Conservation (phyloP, 2,329 filamentous ascomycete genomes). For the Xylaria polymorpha region DNA sequence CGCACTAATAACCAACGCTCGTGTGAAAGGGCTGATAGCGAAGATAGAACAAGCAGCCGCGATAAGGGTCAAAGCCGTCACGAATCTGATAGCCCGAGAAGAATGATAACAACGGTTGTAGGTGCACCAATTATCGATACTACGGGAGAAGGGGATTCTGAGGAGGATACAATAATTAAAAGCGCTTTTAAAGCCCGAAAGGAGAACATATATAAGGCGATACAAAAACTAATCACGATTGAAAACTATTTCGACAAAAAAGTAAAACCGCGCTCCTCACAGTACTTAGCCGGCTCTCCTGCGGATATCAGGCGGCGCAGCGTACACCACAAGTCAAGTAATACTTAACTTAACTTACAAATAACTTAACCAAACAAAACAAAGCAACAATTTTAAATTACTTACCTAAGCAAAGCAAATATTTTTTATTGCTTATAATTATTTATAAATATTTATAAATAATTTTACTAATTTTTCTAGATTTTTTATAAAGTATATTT, state of each 20-base stretch:
- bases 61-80: background rate
- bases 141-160: background rate
- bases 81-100: background rate
- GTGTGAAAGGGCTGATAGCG: background rate
- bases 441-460: too few species aligned
- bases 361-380: too few species aligned
- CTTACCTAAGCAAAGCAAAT: too few species aligned
- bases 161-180: background rate
- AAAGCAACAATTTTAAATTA: too few species aligned
- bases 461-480: too few species aligned
- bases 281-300: background rate
- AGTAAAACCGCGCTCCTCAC: background rate
- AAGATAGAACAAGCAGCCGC: too few species aligned
- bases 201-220: background rate
- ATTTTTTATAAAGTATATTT: too few species aligned
- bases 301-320: background rate
- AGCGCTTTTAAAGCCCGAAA: background rate
- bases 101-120: background rate
- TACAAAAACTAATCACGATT: conserved; percentile 5
- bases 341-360: too few species aligned
- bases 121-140: background rate
- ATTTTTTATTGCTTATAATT: too few species aligned
- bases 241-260: background rate
- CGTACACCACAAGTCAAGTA: too few species aligned
- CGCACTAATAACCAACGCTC: background rate